phyloP scores from a whole-genome alignment of 2,329 filamentous ascomycete species.

The Phoma sp. region DNA sequence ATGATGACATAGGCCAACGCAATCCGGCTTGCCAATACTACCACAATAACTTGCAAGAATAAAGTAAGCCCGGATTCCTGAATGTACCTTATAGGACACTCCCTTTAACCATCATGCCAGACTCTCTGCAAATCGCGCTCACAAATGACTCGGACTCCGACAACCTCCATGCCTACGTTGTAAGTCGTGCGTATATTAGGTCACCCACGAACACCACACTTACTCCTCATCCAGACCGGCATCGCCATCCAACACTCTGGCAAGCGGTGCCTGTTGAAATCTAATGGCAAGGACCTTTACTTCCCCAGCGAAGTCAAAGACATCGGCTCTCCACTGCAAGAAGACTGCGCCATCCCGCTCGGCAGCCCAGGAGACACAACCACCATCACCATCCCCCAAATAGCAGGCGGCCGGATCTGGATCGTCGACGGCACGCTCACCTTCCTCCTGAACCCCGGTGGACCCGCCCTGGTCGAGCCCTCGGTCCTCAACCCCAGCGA shows the following conservation, averaged over 20 bases:
- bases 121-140: constrained; percentile 14
- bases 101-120: constrained; percentile 8
- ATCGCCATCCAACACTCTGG: constrained; percentile 14
- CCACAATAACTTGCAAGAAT: neutral
- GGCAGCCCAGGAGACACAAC: constrained; percentile 12
- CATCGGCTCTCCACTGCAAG: constrained; percentile 10
- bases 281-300: constrained; percentile 12
- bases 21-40: constrained; percentile 13
- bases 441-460: constrained; percentile 12
- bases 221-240: neutral
- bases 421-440: constrained; percentile 12
- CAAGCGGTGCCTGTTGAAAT: constrained; percentile 11
- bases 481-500: constrained; percentile 14
- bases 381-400: constrained; percentile 13
- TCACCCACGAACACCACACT: neutral
- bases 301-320: constrained; percentile 16
- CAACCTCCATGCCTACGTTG: constrained; percentile 12
- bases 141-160: constrained; percentile 12
- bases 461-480: constrained; percentile 13
- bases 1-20: constrained; percentile 15
- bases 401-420: constrained; percentile 14
- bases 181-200: neutral
- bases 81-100: neutral
- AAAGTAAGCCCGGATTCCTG: no score
- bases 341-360: constrained; percentile 15